phyloP scores from a whole-genome alignment of 805 yeast genomes.

The Naumovozyma baii region DNA sequence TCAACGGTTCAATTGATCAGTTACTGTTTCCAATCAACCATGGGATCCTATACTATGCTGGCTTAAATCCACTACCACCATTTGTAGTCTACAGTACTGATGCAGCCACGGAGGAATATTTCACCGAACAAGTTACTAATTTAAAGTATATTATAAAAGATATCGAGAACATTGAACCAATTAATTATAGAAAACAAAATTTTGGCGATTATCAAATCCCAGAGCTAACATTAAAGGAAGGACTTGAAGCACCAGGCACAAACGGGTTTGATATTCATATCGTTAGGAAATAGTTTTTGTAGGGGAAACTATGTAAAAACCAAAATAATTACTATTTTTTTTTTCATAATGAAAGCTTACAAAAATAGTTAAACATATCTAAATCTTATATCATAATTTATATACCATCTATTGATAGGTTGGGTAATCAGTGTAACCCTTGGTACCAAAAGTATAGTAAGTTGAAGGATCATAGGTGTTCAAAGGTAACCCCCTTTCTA shows the following conservation, averaged over 20 bases:
- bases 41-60: constrained; percentile 16
- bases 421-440: constrained; percentile 40
- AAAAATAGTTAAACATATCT: no score
- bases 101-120: constrained; percentile 3
- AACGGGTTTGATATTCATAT: constrained; percentile 12
- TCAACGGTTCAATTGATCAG: constrained; percentile 17
- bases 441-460: constrained; percentile 33
- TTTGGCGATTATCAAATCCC: constrained; percentile 17
- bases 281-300: not conserved
- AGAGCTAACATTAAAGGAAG: constrained; percentile 8
- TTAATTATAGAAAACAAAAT: constrained; percentile 14
- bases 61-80: constrained; percentile 18
- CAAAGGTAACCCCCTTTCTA: constrained; percentile 34
- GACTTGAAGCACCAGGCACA: constrained; percentile 10
- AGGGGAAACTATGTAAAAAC: no score
- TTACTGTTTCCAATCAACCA: constrained; percentile 19
- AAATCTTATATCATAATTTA: no score
- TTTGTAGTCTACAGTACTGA: constrained; percentile 8
- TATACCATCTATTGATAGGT: no score
- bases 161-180: constrained; percentile 7
- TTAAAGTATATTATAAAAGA: constrained; percentile 5
- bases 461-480: constrained; percentile 38
- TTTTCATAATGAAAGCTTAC: no score
- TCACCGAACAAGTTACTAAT: constrained; percentile 1
- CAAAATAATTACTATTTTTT: no score